Percentiles rank a stretch among this genome's conserved stretches.
Evolutionary conservation across 345 rosid genomes (phyloP).

Genomic region (Sapria himalayana): DNA sequence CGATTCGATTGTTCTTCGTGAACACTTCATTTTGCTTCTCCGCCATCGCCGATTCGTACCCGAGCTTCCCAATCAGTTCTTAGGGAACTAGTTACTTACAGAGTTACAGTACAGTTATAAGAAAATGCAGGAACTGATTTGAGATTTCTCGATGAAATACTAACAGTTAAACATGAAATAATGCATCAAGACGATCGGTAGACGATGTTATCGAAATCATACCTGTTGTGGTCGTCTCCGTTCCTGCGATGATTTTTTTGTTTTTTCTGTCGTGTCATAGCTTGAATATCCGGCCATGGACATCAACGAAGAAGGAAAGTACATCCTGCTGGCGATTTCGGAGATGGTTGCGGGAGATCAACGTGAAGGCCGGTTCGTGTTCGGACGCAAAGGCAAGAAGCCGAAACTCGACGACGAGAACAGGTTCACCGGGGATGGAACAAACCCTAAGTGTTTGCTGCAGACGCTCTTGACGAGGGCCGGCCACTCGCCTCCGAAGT

Average conservation of each 20-base stretch:
- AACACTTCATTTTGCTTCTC: too few species aligned
- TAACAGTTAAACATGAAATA: too few species aligned
- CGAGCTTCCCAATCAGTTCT: too few species aligned
- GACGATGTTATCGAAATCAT: neutral
- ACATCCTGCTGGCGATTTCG: slow-evolving; percentile 76
- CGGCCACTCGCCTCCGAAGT: slow-evolving; percentile 90
- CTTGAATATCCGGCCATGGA: slow-evolving; percentile 57
- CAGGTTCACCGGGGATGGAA: slow-evolving; percentile 59
- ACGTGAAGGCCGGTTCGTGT: slow-evolving; percentile 92
- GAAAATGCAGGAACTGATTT: too few species aligned
- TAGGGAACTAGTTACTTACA: too few species aligned
- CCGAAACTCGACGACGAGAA: slow-evolving; percentile 26
- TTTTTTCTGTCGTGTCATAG: too few species aligned
- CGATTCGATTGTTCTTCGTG: too few species aligned
- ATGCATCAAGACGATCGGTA: too few species aligned
- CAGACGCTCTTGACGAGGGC: slow-evolving; percentile 92
- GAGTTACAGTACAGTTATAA: too few species aligned
- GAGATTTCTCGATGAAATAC: too few species aligned
- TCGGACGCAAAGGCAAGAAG: slow-evolving; percentile 61
- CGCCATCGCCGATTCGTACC: too few species aligned
- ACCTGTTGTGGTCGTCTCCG: neutral
- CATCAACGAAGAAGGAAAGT: slow-evolving; percentile 73
- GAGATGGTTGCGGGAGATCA: slow-evolving; percentile 83
- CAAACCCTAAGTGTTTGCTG: slow-evolving; percentile 82
- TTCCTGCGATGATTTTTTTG: slow-evolving; percentile 9